Evolutionary conservation across 306 rosid species (phyloP).

Genomic region (Malus fusca): DNA sequence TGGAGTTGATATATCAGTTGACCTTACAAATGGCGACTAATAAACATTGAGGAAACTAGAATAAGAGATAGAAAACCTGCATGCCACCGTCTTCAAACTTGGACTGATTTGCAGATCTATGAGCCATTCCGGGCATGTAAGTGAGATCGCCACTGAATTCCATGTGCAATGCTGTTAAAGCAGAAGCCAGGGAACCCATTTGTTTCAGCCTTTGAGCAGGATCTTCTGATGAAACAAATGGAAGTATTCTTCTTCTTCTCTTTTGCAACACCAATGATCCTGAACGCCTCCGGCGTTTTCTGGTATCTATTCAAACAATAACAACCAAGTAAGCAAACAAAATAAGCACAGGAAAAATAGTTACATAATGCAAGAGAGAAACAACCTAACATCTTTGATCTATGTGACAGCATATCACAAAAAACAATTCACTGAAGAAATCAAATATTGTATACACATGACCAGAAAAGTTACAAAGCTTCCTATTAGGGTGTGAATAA

Average conservation of each 20-base stretch:
- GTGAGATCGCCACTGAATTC: not conserved
- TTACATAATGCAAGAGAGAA: not conserved
- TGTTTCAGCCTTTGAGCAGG: not conserved
- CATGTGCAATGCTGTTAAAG: not conserved
- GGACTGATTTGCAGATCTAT: not conserved
- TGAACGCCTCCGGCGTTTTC: not conserved
- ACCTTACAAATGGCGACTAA: not conserved
- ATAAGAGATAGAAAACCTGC: not conserved
- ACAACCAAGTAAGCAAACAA: not conserved
- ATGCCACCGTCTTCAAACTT: not conserved
- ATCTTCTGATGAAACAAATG: not conserved
- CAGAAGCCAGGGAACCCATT: not conserved
- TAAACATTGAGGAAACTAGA: not conserved
- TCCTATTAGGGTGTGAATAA: not conserved
- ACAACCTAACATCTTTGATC: not conserved
- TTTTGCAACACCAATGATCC: not conserved
- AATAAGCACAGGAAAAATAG: not conserved
- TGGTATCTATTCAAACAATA: not conserved
- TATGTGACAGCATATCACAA: not conserved
- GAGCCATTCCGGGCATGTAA: not conserved
- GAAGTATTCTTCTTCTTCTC: not conserved
- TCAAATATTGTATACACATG: not conserved
- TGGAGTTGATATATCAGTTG: not conserved
- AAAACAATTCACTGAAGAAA: not conserved
- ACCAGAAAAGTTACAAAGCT: not conserved